phyloP scores from a whole-genome alignment of 2,329 filamentous ascomycete genomes.

The Coniochaeta sp. region DNA sequence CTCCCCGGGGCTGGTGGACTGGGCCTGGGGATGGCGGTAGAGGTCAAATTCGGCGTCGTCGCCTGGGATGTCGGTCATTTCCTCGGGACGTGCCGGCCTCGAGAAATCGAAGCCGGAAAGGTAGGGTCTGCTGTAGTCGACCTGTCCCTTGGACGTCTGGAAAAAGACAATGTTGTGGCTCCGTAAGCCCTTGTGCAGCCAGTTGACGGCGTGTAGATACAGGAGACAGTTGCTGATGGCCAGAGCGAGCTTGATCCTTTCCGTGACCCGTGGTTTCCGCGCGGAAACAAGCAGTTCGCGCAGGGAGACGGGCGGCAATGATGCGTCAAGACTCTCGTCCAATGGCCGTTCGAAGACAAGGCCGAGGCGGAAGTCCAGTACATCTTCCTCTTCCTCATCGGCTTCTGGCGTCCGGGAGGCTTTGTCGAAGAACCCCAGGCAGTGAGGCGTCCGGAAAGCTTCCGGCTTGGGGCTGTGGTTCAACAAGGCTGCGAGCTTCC shows the following conservation, averaged over 20 bases:
- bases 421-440: conserved; percentile 43
- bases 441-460: conserved; percentile 41
- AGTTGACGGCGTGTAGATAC: conserved; percentile 45
- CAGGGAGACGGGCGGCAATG: conserved; percentile 36
- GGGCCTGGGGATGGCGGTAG: conserved; percentile 35
- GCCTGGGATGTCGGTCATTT: conserved; percentile 25
- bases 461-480: conserved; percentile 39
- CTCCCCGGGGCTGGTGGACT: conserved; percentile 28
- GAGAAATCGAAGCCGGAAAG: conserved; percentile 34
- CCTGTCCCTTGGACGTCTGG: conserved; percentile 25
- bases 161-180: conserved; percentile 35
- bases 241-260: conserved; percentile 42
- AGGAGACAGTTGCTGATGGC: conserved; percentile 40
- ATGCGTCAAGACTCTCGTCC: conserved; percentile 24
- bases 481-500: conserved; percentile 39
- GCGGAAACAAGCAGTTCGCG: conserved; percentile 33
- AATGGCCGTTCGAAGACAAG: conserved; percentile 45
- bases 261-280: conserved; percentile 40
- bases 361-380: conserved; percentile 37
- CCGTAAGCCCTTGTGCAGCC: conserved; percentile 38
- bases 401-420: conserved; percentile 11
- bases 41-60: conserved; percentile 28
- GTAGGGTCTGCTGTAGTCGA: conserved; percentile 23
- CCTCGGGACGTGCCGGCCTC: conserved; percentile 27
- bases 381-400: conserved; percentile 29